Base-by-base conservation (phyloP, 2,329 filamentous ascomycete genomes). In the Triangularia verruculosa region DNA sequence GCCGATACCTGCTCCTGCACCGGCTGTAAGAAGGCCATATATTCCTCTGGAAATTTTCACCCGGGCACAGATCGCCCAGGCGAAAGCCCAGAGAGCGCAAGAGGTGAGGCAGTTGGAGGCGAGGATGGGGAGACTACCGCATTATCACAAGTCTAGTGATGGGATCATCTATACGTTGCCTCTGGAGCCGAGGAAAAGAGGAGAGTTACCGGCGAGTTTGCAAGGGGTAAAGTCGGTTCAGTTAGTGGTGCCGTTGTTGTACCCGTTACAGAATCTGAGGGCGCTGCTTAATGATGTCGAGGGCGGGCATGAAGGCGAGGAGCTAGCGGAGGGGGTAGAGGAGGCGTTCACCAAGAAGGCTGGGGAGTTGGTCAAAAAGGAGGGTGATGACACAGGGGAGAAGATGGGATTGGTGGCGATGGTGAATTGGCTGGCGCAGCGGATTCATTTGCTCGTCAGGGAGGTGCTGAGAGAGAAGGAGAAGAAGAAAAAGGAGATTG, bases 81-180 rank as follows among this genome's bases (percentile, higher is more conserved):
- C 91, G 30, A 85, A 86, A 71, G 82, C 83, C 47, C 83, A 83
- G 61, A 81, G 91, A 65, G 84, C 86, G 20, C 78, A 83, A 56
- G 89, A 94, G 72, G 84, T 85, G 24, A 84, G 87, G 39, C 90
- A 93, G 71, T 81, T 95, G 0, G 90, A 93, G 76, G 84, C 90
- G 27, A 86, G 91, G 30, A 87, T 95, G 80, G 85, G 89, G 15
- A 83, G 89, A 68, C 73, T 89, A 57, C 81, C 86, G 1, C 75
- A 86, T 34, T 95, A 90, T 72, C 83, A 86, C 28, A 90, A 88
- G 67, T 88, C 87, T 1, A 78, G 82, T 28, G 89, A 93, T 74
- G 90, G 89, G 1, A 80, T 89, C 64, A 83, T 86, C 15, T 94
- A 89, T 73, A 89, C 85, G 1, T 73, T 94, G 12, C 89, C 90